These are phyloP conservation scores for Gymnopilus junonius DNA, from an alignment of 768 basidiomycete genomes.

Conservation along the genomic window DNA sequence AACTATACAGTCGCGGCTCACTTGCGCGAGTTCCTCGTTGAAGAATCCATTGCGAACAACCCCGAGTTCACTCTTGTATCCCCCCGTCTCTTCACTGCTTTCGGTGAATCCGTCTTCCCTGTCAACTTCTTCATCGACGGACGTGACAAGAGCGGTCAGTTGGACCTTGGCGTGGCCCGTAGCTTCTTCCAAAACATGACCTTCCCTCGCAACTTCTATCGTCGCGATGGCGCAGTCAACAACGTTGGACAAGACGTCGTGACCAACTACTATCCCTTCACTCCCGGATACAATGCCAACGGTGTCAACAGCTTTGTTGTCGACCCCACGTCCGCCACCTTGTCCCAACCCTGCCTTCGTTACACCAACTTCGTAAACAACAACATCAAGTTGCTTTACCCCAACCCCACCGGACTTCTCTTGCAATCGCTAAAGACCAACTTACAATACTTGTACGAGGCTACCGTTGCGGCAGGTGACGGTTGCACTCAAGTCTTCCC, in stretches of 20 bases:
- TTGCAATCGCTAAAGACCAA: constrained; percentile 21
- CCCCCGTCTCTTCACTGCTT: constrained; percentile 27
- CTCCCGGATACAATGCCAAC: constrained; percentile 21
- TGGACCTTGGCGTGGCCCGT: constrained; percentile 24
- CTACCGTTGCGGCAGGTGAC: constrained; percentile 4
- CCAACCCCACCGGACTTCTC: constrained; percentile 19
- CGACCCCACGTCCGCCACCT: constrained; percentile 22
- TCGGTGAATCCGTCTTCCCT: constrained; percentile 16
- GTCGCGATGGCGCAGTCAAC: constrained; percentile 11
- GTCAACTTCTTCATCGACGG: constrained; percentile 29
- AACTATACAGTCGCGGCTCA: constrained; percentile 26
- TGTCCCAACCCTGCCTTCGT: constrained; percentile 19
- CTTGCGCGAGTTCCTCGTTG: constrained; percentile 25
- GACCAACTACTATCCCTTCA: constrained; percentile 13
- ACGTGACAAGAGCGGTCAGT: constrained; percentile 19
- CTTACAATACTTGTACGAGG: constrained; percentile 17
- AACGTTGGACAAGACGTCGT: neutral
- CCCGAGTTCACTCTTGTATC: constrained; percentile 25
- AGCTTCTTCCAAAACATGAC: constrained; percentile 27
- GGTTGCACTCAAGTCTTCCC: constrained; percentile 20
- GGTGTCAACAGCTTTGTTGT: constrained; percentile 22
- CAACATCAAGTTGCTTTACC: constrained; percentile 23
- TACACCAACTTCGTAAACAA: constrained; percentile 26
- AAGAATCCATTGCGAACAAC: constrained; percentile 30
- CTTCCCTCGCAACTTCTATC: constrained; percentile 24